Conservation (phyloP, 208 protist species). For the Porcisia deanei region DNA sequence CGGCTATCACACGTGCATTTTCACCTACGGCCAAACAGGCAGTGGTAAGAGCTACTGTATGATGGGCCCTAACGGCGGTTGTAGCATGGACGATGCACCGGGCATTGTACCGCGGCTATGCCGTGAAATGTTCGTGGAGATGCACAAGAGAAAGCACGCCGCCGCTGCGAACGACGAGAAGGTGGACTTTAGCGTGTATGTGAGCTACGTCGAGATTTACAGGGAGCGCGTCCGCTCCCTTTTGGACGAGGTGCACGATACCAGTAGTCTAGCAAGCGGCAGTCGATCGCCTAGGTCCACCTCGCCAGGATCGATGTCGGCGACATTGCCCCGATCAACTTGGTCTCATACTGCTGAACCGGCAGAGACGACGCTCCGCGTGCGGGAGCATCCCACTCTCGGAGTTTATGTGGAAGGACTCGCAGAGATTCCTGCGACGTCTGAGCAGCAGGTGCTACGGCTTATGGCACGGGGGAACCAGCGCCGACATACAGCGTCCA, state of each 20-base stretch:
- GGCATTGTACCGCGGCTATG: conserved; percentile 89
- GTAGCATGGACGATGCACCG: conserved; percentile 46
- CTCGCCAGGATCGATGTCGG: background rate
- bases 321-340: conserved; percentile 5
- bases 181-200: conserved; percentile 66
- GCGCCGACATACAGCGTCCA: conserved; percentile 80
- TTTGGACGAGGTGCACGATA: conserved; percentile 34
- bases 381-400: conserved; percentile 77
- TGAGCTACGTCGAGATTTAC: conserved; percentile 94
- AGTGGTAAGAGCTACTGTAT: conserved; percentile 91
- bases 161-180: conserved; percentile 26
- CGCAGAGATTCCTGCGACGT: conserved; percentile 61
- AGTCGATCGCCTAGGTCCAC: background rate
- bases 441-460: conserved; percentile 53
- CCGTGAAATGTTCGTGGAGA: conserved; percentile 68
- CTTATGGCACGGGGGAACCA: conserved; percentile 78
- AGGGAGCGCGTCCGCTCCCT: conserved; percentile 87
- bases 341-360: conserved; percentile 9
- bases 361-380: conserved; percentile 41
- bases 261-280: background rate
- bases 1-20: conserved; percentile 92
- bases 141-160: conserved; percentile 21
- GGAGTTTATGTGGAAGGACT: conserved; percentile 84
- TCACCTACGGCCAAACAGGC: conserved; percentile 93
- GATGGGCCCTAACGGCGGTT: conserved; percentile 80